Percentiles rank a stretch among this genome's conserved stretches.
Evolutionary conservation across 306 rosid genomes (phyloP).

Genomic region (Styphnolobium japonicum): DNA sequence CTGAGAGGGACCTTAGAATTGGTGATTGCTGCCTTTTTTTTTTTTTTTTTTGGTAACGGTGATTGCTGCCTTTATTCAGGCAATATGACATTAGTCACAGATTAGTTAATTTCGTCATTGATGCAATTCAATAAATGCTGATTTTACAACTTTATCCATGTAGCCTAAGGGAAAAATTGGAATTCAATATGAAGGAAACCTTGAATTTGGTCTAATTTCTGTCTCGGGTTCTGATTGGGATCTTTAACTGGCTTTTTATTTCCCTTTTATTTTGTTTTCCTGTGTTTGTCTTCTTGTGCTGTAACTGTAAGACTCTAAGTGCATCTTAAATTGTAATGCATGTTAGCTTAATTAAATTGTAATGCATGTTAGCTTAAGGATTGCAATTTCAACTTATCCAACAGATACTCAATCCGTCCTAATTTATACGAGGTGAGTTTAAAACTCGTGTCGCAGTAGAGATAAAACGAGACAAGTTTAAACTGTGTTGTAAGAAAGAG

Average conservation of each 20-base stretch:
- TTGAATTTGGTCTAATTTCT: not conserved
- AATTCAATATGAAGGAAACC: not conserved
- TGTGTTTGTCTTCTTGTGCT: not conserved
- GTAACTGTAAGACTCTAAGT: no score
- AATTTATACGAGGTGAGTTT: no score
- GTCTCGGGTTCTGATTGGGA: not conserved
- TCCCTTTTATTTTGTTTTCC: not conserved
- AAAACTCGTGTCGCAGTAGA: no score
- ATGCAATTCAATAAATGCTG: not conserved
- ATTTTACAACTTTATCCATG: not conserved
- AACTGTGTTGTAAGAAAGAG: no score
- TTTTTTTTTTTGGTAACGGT: no score
- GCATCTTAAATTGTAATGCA: constrained; percentile 2
- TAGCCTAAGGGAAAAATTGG: not conserved
- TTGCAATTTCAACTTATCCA: no score
- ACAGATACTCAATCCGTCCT: no score
- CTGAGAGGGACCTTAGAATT: not conserved
- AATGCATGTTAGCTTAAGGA: no score
- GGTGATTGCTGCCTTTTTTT: not conserved
- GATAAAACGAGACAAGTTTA: no score
- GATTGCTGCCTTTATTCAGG: not conserved
- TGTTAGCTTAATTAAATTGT: no score
- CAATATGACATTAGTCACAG: not conserved
- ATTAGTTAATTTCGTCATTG: not conserved
- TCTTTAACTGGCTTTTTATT: not conserved